Evolutionary conservation across 306 rosid genomes (phyloP), one percentile per base, ranked within the genome.

Genomic region (Pterocarpus santalinus): DNA sequence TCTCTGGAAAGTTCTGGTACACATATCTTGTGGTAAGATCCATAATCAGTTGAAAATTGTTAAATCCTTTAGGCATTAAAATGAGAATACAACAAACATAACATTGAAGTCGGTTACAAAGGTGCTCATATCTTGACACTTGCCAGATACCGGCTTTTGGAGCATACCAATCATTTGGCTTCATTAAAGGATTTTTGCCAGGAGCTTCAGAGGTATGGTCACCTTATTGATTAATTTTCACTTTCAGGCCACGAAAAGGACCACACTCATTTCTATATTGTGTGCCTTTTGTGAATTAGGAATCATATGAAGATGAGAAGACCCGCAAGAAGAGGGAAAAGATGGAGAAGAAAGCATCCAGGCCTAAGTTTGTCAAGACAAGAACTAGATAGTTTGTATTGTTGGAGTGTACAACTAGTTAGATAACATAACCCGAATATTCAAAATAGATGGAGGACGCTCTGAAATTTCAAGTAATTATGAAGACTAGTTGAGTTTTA

Each of bases 1-100:
- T 95, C 86, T 95, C 99, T 15, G 99, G 91, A 80, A 95, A 89
- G 73, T 93, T 95, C 79, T 95, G 96, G 97, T 93, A 87, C 85
- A 88, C 88, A 8, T 91, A 90, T 90, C 86, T 95, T 76, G 89
- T 89, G 97, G 97, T 95, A 87, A 89, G 87, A 12, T 46, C 5
- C 78, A 38, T 41, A 35, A 63, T 67, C 61, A 56, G 49, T 70
- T 86, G 7, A 53, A 53, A 53, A 41, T 69, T 9, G 39, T 49
- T 41, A 75, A 75, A 47, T 56, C 8, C 33, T 64, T 52, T 12
- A 47, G 39, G 43, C 65, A 32, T 62, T 61, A 39, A 55, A 34
- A 36, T 4, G 47, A 52, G 22, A 33, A 51, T 73, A 46, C 17
- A 56, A 51, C 47, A 11, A 72, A 33, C 65, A 52, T 69, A 32